Conservation (phyloP, 176 grass and related monocot genomes). For the Phragmites australis region DNA sequence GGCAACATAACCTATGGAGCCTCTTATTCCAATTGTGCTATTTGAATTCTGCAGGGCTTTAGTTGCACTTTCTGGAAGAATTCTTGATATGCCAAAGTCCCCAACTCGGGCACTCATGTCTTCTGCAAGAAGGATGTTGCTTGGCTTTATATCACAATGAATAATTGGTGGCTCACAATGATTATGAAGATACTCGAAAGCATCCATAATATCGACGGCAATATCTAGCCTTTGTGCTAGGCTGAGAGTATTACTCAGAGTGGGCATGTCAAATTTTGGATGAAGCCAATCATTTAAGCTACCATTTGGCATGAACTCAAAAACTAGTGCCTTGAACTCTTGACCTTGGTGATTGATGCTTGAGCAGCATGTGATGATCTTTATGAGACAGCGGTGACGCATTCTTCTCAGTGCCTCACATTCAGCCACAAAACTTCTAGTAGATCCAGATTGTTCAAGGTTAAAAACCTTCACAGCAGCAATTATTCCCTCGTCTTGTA, state of each 20-base stretch:
- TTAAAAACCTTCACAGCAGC: conserved; percentile 35
- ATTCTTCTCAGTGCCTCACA: conserved; percentile 30
- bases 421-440: conserved; percentile 30
- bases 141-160: conserved; percentile 55
- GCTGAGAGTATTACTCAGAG: background rate
- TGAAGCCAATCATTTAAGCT: conserved; percentile 32
- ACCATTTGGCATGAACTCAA: conserved; percentile 36
- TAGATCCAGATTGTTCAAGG: background rate
- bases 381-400: conserved; percentile 22
- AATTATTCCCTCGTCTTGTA: background rate
- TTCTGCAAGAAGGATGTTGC: conserved; percentile 52
- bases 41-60: background rate
- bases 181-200: conserved; percentile 31
- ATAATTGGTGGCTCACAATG: conserved; percentile 33
- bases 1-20: conserved; percentile 46
- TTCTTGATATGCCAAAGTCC: conserved; percentile 47
- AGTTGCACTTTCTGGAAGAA: conserved; percentile 8
- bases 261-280: background rate
- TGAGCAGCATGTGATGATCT: conserved; percentile 33
- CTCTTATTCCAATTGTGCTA: conserved; percentile 30
- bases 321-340: conserved; percentile 29
- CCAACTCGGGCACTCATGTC: conserved; percentile 40
- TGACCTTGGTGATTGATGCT: background rate
- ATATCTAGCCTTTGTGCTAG: background rate
- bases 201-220: background rate